Base-by-base conservation (phyloP, 148 eudicot species). In the Dysphania ambrosioides region DNA sequence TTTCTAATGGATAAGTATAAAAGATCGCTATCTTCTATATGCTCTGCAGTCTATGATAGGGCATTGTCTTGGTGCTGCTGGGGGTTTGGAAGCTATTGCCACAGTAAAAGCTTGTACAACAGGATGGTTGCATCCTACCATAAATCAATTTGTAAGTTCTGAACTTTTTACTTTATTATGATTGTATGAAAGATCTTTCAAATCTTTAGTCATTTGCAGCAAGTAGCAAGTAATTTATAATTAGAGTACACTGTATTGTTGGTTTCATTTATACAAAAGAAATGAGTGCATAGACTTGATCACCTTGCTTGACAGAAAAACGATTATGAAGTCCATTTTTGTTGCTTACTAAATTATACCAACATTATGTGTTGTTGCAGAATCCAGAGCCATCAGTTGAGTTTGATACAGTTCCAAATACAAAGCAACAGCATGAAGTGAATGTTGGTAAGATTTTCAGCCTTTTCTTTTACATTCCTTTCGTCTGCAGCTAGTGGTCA, bases 41-140 rank as follows among this genome's bases (percentile, higher is more conserved):
- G 66, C 15, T 72, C 51, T 78, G 55, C 89, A 93, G 98, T 93
- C 98, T 73, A 91, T 93, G 98, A 93, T 93, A 72, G 98, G 98
- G 30, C 98, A 93, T 85, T 89, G 93, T 72, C 94, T 93, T 56
- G 98, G 97, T 82, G 98, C 98, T 81, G 97, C 98, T 73, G 98
- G 98, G 51, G 98, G 97, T 53, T 74, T 93, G 91, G 98, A 93
- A 89, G 98, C 98, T 70, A 93, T 93, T 81, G 98, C 97, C 68
- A 78, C 97, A 1, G 81, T 93, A 31, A 93, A 93, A 84, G 98
- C 98, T 68, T 78, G 86, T 64, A 91, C 79, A 42, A 88, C 93
- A 27, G 98, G 98, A 72, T 93, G 98, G 98, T 77, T 93, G 79
- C 98, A 93, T 80, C 98, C 98, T 7, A 82, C 91, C n/a, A 91